Evolutionary conservation across 306 rosid species (phyloP), one percentile per base, ranked within the genome.

Genomic region (Rosa multiflora): DNA sequence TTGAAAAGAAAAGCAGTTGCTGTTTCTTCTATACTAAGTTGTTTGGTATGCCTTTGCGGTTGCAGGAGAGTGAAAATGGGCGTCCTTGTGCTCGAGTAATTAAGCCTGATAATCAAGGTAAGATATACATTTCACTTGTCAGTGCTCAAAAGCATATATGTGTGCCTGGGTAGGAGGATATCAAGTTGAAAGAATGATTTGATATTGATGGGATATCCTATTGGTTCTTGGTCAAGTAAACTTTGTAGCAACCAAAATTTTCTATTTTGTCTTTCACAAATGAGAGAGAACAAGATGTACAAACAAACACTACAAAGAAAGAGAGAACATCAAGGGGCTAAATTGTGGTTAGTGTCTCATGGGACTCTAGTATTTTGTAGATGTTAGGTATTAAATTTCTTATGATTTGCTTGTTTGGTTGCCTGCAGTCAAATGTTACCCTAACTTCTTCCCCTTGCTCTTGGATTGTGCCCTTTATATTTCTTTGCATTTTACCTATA

Each of bases 81-180:
- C 68, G 12, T 42, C 76, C 79, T 62, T 88, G 91, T 90, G 94
- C 88, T 76, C 85, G 79, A 68, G 59, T 94, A 73, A 37, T 87
- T 55, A 85, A 86, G 78, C 92, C 87, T 15, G 69, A 42, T 68
- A 82, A 82, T 78, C 78, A 82, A 83, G 94, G 96, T 92, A 81
- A 46, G 70, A 71, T 62, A 70, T 9, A 43, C 56, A 32, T 43
- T 11, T 46, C 14, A 66, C 53, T 72, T 46, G 6, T 61, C 55
- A 12, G 6, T 56, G 46, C 40, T 78, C n/a, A 51, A 43, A 43
- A 43, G 47, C 2, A 51, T 51, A 51, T 51, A 51, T 51, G 4
- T 43, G 52, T 15, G 2, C 21, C 6, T 18, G n/a, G 1, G n/a
- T 52, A 18, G n/a, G 5, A 52, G 59, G 59, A 18, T 52, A 52